Evolutionary conservation across 208 protist species (phyloP), one percentile per base, ranked within the genome.

Genomic region (Spongospora subterranea): DNA sequence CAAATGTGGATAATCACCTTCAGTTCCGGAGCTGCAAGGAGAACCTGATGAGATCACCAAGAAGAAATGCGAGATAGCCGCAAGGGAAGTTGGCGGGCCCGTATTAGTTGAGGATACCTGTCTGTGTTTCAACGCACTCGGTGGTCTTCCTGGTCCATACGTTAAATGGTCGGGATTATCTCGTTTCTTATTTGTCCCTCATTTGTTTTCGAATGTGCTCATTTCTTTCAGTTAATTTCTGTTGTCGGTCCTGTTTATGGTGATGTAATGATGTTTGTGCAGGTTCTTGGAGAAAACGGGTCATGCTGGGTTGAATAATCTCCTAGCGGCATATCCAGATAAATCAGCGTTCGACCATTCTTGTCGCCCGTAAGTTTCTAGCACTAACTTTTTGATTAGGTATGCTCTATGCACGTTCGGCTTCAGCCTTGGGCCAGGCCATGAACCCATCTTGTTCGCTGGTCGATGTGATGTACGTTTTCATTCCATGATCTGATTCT

Each of bases 51-150:
- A 97, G 53, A 97, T 99, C 6, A 96, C 97, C 92, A 93, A 90
- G 29, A 93, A 96, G 46, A 99, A 99, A 93, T 97, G 96, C 88
- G 93, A 94, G 29, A 91, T 96, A 39, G 98, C 98, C 0, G 95
- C 94, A 17, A 77, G 89, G 71, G 71, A 96, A 53, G 95, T 96
- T 71, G 41, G 93, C 38, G 94, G 95, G 40, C 95, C 96, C 0
- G 95, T 97, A 45, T 95, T 99, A 38, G 95, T 98, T 1, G 98
- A 99, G 90, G 98, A 99, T 93, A 99, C 97, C 0, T 98, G 94
- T 38, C 95, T 99, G 0, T 98, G 97, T 91, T 98, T 98, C 93
- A 98, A 98, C 90, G 97, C 96, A 0, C 94, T 99, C 0, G 93
- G 95, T 1, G 97, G 97, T 32, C 92, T 99, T 0, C 98, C 98